These are phyloP conservation scores for Stereum hirsutum DNA, from an alignment of 1,284 basidiomycete genomes.

Conservation along the genomic window DNA sequence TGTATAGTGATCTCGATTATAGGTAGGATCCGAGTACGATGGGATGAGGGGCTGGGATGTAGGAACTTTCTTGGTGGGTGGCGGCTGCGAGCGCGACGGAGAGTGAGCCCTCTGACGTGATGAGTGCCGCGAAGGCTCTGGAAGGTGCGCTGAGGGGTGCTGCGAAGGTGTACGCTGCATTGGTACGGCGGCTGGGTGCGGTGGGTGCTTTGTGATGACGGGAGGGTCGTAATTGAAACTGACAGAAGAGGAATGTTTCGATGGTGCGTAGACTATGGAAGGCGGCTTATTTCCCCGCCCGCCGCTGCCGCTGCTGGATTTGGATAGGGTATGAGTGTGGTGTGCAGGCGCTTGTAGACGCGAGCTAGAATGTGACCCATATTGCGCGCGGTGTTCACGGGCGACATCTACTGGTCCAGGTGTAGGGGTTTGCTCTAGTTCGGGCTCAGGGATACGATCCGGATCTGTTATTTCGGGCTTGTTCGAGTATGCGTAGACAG, in stretches of 20 bases:
- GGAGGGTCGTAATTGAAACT: constrained; percentile 22
- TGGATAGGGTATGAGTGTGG: background rate
- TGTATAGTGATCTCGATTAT: background rate
- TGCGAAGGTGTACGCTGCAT: background rate
- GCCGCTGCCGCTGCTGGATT: background rate
- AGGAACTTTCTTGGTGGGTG: background rate
- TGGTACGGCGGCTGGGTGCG: constrained; percentile 12
- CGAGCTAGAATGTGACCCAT: constrained; percentile 6
- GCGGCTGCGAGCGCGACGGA: background rate
- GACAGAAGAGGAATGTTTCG: constrained; percentile 15
- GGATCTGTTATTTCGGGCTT: too few species aligned
- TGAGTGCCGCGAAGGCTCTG: too few species aligned
- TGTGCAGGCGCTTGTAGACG: constrained; percentile 1
- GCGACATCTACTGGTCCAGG: constrained; percentile 6
- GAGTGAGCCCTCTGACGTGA: too few species aligned
- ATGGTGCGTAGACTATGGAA: constrained; percentile 25
- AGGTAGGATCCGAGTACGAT: background rate
- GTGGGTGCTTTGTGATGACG: constrained; percentile 20
- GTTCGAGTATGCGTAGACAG: background rate
- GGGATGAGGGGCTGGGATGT: background rate
- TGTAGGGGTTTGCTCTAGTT: background rate
- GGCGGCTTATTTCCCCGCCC: constrained; percentile 15
- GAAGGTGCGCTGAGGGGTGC: background rate
- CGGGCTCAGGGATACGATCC: background rate
- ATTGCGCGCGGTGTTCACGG: constrained; percentile 4